phyloP scores from a whole-genome alignment of 352 stramenopile species.

The Thalassiosira livingstoniorum region DNA sequence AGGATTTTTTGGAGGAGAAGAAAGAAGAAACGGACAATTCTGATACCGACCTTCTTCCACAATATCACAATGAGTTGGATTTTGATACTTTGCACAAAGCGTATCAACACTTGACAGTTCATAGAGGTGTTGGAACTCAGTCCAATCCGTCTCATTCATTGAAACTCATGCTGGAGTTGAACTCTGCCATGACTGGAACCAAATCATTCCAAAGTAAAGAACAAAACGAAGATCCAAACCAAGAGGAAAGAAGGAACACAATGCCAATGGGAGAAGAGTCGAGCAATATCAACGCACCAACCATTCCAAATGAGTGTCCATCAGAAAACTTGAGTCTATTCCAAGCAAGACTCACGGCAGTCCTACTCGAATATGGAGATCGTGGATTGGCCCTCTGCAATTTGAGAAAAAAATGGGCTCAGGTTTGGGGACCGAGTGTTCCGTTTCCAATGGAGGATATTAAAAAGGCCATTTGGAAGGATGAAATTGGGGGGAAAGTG shows the following conservation, averaged over 20 bases:
- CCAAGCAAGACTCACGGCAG: slow-evolving; percentile 72
- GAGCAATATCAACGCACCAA: neutral
- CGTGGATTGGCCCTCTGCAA: slow-evolving; percentile 74
- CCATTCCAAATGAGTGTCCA: slow-evolving; percentile 20
- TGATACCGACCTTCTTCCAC: slow-evolving; percentile 30
- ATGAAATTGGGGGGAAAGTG: no score
- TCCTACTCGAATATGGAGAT: slow-evolving; percentile 83
- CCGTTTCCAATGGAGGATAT: no score
- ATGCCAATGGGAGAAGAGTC: neutral
- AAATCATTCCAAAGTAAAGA: no score
- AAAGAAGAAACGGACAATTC: neutral
- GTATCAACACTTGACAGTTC: slow-evolving; percentile 76
- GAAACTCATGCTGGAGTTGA: slow-evolving; percentile 57
- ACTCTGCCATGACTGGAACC: slow-evolving; percentile 21
- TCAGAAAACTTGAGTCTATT: slow-evolving; percentile 64
- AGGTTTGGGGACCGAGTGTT: slow-evolving; percentile 82
- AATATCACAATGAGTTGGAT: slow-evolving; percentile 26
- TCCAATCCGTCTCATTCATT: slow-evolving; percentile 77
- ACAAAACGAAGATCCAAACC: slow-evolving; percentile 4
- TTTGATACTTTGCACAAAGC: slow-evolving; percentile 75
- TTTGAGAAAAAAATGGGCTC: slow-evolving; percentile 79
- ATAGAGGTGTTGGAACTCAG: slow-evolving; percentile 73
- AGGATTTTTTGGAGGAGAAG: neutral
- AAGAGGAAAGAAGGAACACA: slow-evolving; percentile 9
- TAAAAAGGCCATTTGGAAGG: no score